Evolutionary conservation across 192 early-diverging fungal genomes (phyloP).

Genomic region (Spinellus fusiger): DNA sequence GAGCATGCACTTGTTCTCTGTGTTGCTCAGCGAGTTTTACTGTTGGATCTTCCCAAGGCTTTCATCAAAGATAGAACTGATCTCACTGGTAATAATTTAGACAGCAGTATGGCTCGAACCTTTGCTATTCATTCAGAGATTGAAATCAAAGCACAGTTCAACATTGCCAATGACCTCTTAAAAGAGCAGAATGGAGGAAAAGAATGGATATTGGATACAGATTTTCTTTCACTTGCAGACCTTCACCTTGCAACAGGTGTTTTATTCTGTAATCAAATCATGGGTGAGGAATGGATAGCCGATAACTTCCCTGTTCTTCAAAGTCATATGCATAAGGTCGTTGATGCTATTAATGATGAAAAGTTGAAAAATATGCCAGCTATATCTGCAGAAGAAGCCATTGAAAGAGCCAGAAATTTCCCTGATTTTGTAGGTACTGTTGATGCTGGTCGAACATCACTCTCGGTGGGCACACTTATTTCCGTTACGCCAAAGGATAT

Average conservation of each 20-base stretch:
- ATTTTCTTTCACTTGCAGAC: slow-evolving; percentile 4
- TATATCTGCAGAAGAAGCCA: not conserved
- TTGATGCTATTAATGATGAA: not conserved
- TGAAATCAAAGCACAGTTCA: slow-evolving; percentile 6
- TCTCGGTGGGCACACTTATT: not conserved
- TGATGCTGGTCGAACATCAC: not conserved
- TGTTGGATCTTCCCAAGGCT: not conserved
- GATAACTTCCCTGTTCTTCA: not conserved
- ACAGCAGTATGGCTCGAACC: not conserved
- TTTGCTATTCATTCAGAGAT: not conserved
- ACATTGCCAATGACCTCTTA: not conserved
- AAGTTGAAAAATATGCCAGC: not conserved
- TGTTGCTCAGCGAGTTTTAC: not conserved
- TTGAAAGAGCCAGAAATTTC: not conserved
- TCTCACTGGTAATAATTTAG: not conserved
- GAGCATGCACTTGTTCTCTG: not conserved
- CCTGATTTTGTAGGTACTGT: not conserved
- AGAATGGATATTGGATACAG: slow-evolving; percentile 17
- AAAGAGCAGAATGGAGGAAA: not conserved
- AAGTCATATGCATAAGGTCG: not conserved
- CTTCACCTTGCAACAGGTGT: slow-evolving; percentile 8
- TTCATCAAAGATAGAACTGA: slow-evolving; percentile 1
- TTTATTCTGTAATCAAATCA: not conserved
- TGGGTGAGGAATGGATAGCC: not conserved
- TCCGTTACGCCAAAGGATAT: not conserved